A percentile compares a stretch with the other conserved stretches of the same genome.
These are phyloP conservation scores for Suillus weaverae DNA, from an alignment of 768 basidiomycete species.

Conservation along the genomic window DNA sequence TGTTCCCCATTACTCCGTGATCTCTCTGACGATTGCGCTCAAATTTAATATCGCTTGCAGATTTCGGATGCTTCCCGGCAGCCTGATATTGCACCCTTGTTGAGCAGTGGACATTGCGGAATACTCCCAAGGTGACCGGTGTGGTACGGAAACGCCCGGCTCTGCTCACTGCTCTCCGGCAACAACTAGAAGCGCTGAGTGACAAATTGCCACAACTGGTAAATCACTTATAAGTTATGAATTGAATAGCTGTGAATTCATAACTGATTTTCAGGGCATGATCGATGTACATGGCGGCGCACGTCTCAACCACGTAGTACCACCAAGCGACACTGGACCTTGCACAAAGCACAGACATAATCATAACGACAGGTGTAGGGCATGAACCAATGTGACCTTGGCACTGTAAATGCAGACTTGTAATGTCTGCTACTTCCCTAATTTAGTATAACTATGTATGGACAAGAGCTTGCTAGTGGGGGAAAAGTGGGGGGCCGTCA, in stretches of 20 bases:
- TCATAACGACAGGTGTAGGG: not conserved
- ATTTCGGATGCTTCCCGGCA: not conserved
- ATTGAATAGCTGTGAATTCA: not conserved
- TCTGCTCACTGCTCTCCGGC: too few relatives aligned
- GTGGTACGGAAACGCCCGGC: too few relatives aligned
- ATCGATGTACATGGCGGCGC: not conserved
- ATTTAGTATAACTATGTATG: not conserved
- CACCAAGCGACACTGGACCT: not conserved
- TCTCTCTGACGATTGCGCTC: not conserved
- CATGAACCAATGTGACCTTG: not conserved
- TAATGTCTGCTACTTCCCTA: not conserved
- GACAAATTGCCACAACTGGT: not conserved
- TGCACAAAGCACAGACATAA: not conserved
- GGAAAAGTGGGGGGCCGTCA: not conserved
- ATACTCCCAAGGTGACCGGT: not conserved
- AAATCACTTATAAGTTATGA: not conserved
- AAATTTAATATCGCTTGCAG: not conserved
- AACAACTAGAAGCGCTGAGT: not conserved
- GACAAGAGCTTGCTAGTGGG: not conserved
- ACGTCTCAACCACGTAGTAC: not conserved
- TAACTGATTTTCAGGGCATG: not conserved
- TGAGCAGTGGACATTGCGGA: not conserved
- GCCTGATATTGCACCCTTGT: not conserved
- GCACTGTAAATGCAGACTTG: not conserved
- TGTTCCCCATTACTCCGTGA: not conserved